Conservation (phyloP, 2,329 filamentous ascomycete species). For the Fusarium sp. region DNA sequence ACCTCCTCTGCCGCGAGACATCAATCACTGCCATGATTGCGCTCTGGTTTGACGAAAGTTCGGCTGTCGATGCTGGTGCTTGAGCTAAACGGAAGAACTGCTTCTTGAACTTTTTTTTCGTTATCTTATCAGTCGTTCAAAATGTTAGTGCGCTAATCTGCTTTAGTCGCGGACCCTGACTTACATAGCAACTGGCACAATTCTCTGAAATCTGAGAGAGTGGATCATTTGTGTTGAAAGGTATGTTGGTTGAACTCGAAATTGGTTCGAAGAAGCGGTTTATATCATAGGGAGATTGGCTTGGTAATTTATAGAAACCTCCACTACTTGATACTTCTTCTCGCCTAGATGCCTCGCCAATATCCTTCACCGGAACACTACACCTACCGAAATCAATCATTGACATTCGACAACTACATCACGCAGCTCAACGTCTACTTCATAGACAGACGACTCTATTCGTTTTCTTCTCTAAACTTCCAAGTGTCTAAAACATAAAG, state of each 20-base stretch:
- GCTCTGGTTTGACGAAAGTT: constrained; percentile 49
- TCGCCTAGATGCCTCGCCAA: neutral
- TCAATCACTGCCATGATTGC: constrained; percentile 68
- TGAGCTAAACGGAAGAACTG: constrained; percentile 41
- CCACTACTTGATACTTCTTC: neutral
- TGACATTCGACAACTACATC: neutral
- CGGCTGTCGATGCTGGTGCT: constrained; percentile 47
- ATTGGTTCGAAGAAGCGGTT: neutral
- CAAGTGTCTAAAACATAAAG: neutral
- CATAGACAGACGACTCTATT: neutral
- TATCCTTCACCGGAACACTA: neutral
- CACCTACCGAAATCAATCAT: neutral
- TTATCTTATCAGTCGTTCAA: constrained; percentile 34
- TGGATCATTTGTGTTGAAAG: neutral
- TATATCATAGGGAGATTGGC: neutral
- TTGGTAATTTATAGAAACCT: neutral
- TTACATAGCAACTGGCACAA: neutral
- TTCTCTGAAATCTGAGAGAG: neutral
- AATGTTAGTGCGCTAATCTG: constrained; percentile 21
- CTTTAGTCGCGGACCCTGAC: constrained; percentile 19
- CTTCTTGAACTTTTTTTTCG: constrained; percentile 57
- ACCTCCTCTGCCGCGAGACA: constrained; percentile 67
- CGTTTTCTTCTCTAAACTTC: neutral
- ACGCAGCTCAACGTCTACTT: too few species aligned
- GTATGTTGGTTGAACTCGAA: too few species aligned